Evolutionary conservation across 2,329 filamentous ascomycete genomes (phyloP).

Genomic region (Aureobasidium namibiae): DNA sequence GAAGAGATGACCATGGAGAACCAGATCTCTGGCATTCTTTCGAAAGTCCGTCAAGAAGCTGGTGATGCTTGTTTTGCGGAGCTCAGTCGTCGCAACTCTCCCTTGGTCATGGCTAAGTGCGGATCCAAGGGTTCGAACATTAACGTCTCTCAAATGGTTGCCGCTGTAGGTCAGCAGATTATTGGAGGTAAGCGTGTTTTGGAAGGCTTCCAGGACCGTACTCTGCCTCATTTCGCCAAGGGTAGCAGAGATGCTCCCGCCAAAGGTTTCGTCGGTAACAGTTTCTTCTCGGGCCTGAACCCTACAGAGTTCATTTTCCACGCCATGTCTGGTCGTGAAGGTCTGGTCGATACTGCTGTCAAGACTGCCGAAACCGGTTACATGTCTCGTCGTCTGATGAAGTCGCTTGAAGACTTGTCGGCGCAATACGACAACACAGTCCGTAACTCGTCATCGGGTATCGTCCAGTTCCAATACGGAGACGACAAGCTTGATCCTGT

Average conservation of each 20-base stretch:
- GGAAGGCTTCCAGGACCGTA: slow-evolving; percentile 94
- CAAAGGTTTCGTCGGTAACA: slow-evolving; percentile 95
- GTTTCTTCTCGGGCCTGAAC: slow-evolving; percentile 86
- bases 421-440: slow-evolving; percentile 93
- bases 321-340: slow-evolving; percentile 96
- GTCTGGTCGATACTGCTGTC: slow-evolving; percentile 95
- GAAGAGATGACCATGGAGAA: slow-evolving; percentile 90
- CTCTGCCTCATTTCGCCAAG: slow-evolving; percentile 89
- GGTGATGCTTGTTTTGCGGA: slow-evolving; percentile 86
- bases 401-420: slow-evolving; percentile 89
- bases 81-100: slow-evolving; percentile 83
- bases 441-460: slow-evolving; percentile 74
- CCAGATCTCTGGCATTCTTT: slow-evolving; percentile 81
- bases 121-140: slow-evolving; percentile 96
- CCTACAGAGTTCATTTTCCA: slow-evolving; percentile 96
- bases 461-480: slow-evolving; percentile 96
- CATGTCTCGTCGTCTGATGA: slow-evolving; percentile 98
- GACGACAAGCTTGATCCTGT: slow-evolving; percentile 93
- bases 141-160: slow-evolving; percentile 99
- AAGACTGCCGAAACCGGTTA: slow-evolving; percentile 99
- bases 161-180: slow-evolving; percentile 94
- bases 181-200: slow-evolving; percentile 87
- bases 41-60: slow-evolving; percentile 81
- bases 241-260: slow-evolving; percentile 84
- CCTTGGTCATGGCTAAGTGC: slow-evolving; percentile 92